Percentiles rank a stretch among this genome's conserved stretches.
These are phyloP conservation scores for Mikania micrantha DNA, from an alignment of 129 eudicot species.

Conservation along the genomic window DNA sequence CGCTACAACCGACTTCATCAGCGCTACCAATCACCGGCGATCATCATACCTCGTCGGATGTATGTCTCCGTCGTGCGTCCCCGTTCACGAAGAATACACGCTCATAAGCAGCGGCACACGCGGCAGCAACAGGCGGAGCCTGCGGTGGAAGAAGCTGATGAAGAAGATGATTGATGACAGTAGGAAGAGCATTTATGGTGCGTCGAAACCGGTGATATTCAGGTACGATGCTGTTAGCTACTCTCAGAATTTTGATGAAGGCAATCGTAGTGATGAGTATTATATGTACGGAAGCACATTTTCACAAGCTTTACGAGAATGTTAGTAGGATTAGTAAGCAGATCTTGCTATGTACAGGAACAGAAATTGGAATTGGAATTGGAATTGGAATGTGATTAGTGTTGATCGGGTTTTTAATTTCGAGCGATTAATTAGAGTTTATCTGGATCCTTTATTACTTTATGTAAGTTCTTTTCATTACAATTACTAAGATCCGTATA, in stretches of 20 bases:
- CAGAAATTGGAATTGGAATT: too few relatives aligned
- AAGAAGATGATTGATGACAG: slow-evolving; percentile 53
- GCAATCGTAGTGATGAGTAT: not conserved
- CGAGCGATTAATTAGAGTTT: not conserved
- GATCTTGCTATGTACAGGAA: not conserved
- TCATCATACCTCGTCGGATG: slow-evolving; percentile 38
- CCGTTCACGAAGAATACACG: slow-evolving; percentile 42
- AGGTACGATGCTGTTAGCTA: slow-evolving; percentile 70
- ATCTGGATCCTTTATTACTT: too few relatives aligned
- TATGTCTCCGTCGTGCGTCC: slow-evolving; percentile 34
- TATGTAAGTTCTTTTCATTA: not conserved
- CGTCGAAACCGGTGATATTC: slow-evolving; percentile 41
- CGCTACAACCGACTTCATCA: slow-evolving; percentile 7
- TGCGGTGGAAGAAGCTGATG: slow-evolving; percentile 44
- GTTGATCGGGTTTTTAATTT: not conserved
- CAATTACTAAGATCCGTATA: not conserved
- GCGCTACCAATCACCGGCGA: not conserved
- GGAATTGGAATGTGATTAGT: not conserved
- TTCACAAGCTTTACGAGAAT: not conserved
- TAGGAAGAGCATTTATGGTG: slow-evolving; percentile 40
- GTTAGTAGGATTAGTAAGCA: not conserved
- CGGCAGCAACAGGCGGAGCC: not conserved
- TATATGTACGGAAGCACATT: not conserved
- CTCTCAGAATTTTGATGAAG: slow-evolving; percentile 51
- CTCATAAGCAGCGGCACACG: not conserved